Evolutionary conservation across 2,329 filamentous ascomycete species (phyloP).

Genomic region (Orbilia blumenaviensis): DNA sequence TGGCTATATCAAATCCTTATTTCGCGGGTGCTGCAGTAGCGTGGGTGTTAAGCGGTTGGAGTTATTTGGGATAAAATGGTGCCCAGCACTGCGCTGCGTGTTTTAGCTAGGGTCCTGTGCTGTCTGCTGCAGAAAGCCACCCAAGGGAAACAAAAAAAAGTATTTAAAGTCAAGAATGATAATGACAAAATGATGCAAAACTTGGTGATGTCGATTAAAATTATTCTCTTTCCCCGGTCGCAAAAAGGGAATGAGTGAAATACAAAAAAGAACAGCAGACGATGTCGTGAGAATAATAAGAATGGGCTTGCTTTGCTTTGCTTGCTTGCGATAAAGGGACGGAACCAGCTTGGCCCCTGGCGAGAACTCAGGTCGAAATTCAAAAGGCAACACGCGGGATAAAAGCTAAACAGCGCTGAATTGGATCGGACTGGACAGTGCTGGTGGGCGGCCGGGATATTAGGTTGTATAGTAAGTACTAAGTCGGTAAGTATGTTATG

Average conservation of each 20-base stretch:
- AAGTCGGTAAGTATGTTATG: too few species aligned
- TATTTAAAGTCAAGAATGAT: constrained; percentile 14
- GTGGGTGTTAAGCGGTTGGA: constrained; percentile 39
- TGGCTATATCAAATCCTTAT: constrained; percentile 48
- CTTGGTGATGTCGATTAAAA: neutral
- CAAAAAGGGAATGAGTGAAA: neutral
- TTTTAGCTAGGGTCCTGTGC: constrained; percentile 31
- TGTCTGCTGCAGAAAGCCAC: constrained; percentile 6
- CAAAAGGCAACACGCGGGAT: constrained; percentile 17
- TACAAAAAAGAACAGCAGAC: neutral
- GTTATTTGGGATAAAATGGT: constrained; percentile 51
- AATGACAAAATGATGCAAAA: neutral
- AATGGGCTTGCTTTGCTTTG: too few species aligned
- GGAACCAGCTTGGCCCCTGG: constrained; percentile 26
- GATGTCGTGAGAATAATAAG: neutral
- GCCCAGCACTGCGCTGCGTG: constrained; percentile 26
- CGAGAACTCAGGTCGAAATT: too few species aligned
- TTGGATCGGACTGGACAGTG: too few species aligned
- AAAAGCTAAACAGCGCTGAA: too few species aligned
- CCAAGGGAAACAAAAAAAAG: neutral
- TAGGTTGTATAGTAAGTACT: too few species aligned
- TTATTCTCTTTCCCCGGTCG: neutral
- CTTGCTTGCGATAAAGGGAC: constrained; percentile 8
- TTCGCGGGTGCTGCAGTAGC: constrained; percentile 32
- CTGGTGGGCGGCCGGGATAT: too few species aligned